phyloP scores from a whole-genome alignment of 371 early-diverging fungal genomes.

The Funneliformis caledonium region DNA sequence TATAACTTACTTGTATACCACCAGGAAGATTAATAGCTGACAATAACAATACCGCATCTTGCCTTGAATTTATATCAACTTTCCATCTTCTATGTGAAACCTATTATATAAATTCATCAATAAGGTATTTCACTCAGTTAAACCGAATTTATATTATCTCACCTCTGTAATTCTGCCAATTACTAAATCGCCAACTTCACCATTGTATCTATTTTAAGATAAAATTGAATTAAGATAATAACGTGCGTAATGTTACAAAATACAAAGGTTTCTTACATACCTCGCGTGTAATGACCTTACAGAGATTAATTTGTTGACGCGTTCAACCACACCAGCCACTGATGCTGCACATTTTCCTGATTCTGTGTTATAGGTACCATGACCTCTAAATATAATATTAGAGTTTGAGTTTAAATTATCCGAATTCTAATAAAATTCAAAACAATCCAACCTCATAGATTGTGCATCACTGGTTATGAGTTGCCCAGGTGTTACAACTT shows the following conservation, averaged over 20 bases:
- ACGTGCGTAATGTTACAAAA: background rate
- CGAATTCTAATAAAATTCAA: constrained; percentile 5
- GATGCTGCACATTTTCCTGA: constrained; percentile 74
- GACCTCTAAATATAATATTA: constrained; percentile 69
- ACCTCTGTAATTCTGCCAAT: constrained; percentile 96
- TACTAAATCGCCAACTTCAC: constrained; percentile 98
- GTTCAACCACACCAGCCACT: constrained; percentile 91
- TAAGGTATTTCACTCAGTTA: background rate
- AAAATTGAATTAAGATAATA: background rate
- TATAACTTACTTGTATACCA: constrained; percentile 79
- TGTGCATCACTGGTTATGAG: constrained; percentile 80
- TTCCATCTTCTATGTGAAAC: constrained; percentile 94
- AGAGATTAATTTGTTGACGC: constrained; percentile 96
- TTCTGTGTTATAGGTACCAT: constrained; percentile 89
- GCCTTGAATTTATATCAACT: constrained; percentile 91
- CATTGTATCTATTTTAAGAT: constrained; percentile 65
- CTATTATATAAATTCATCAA: constrained; percentile 41
- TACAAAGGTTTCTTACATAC: constrained; percentile 47
- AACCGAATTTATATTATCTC: constrained; percentile 16
- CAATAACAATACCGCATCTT: constrained; percentile 89
- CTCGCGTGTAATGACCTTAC: constrained; percentile 89
- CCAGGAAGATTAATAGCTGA: constrained; percentile 97
- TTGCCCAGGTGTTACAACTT: constrained; percentile 89
- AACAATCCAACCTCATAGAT: constrained; percentile 74
- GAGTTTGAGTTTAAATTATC: background rate